Conservation (phyloP, 164 flowering plant genomes). For the Hamamelis virginiana region DNA sequence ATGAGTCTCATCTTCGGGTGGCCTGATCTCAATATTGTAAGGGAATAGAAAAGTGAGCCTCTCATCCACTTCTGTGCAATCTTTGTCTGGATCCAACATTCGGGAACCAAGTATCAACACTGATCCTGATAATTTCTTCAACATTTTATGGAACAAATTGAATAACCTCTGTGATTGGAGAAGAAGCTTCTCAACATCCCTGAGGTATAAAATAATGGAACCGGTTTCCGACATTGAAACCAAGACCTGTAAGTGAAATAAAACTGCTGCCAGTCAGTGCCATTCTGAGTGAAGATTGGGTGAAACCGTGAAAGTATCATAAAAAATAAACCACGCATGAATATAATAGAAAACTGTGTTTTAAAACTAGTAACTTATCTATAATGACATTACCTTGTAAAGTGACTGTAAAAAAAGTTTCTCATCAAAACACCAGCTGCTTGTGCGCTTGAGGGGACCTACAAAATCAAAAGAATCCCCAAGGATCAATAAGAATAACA, state of each 20-base stretch:
- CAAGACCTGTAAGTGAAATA: constrained; percentile 32
- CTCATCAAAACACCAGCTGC: constrained; percentile 50
- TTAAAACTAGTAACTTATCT: neutral
- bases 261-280: neutral
- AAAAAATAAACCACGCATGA: neutral
- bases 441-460: constrained; percentile 32
- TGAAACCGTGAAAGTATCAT: neutral
- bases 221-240: constrained; percentile 35
- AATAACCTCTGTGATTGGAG: constrained; percentile 38
- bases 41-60: constrained; percentile 36
- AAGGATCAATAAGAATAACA: constrained; percentile 9
- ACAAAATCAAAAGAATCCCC: neutral
- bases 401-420: constrained; percentile 41
- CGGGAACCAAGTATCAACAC: constrained; percentile 46
- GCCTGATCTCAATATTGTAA: constrained; percentile 39
- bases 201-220: constrained; percentile 40
- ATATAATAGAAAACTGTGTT: neutral
- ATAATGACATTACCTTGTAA: constrained; percentile 34
- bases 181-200: constrained; percentile 44
- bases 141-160: constrained; percentile 33
- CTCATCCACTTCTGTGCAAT: constrained; percentile 37
- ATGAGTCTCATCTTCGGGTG: constrained; percentile 47
- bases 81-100: constrained; percentile 30
- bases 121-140: constrained; percentile 40
- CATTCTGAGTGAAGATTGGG: neutral